Conservation (phyloP, 352 stramenopile species). For the Pythium scleroteichum region DNA sequence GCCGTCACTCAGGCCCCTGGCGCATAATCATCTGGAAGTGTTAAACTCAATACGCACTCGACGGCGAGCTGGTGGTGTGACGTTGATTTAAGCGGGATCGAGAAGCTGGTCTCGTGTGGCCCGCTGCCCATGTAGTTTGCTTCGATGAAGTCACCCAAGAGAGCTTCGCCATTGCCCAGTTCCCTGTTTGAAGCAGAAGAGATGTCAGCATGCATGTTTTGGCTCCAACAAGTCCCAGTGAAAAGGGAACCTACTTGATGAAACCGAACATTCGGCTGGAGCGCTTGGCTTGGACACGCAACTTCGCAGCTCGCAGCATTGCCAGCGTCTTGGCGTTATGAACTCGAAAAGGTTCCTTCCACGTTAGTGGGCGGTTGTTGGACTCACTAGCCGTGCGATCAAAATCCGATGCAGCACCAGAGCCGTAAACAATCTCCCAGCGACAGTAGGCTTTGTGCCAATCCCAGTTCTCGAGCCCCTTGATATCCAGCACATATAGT, state of each 20-base stretch:
- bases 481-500: neutral
- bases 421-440: neutral
- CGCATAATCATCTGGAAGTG: too few relatives aligned
- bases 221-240: too few relatives aligned
- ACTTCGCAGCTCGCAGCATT: constrained; percentile 3
- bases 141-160: too few relatives aligned
- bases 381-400: neutral
- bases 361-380: neutral
- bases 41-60: too few relatives aligned
- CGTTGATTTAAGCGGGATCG: too few relatives aligned
- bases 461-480: constrained; percentile 5
- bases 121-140: too few relatives aligned
- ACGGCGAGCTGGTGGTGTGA: too few relatives aligned
- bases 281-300: constrained; percentile 15
- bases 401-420: neutral
- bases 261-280: constrained; percentile 6
- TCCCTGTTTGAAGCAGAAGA: too few relatives aligned
- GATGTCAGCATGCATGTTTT: too few relatives aligned
- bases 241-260: constrained; percentile 19
- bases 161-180: too few relatives aligned
- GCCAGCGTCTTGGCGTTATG: neutral
- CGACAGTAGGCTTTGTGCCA: constrained; percentile 6
- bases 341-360: neutral
- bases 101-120: too few relatives aligned
- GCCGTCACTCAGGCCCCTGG: too few relatives aligned